Evolutionary conservation across 805 yeast species (phyloP).

Genomic region (Kodamaea hsintzibuensis): DNA sequence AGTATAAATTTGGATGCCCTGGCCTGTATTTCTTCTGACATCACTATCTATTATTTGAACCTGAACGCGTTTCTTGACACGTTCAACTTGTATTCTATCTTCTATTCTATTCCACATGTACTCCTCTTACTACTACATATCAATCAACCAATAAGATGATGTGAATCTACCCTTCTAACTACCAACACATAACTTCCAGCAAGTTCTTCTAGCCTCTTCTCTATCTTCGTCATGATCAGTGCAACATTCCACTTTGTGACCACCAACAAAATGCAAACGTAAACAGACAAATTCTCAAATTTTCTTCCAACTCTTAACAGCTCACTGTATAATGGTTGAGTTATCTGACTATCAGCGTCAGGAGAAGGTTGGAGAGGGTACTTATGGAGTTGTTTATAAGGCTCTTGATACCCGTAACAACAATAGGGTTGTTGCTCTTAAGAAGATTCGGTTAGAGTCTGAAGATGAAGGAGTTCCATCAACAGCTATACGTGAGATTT

Average conservation of each 20-base stretch:
- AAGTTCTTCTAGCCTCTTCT: not conserved
- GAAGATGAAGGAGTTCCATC: slow-evolving; percentile 99
- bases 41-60: too few relatives aligned
- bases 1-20: too few relatives aligned
- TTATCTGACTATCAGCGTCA: slow-evolving; percentile 88
- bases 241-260: not conserved
- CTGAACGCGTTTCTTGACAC: not conserved
- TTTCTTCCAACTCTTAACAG: not conserved
- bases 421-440: slow-evolving; percentile 92
- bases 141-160: too few relatives aligned
- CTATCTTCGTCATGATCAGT: not conserved
- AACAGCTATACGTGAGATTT: slow-evolving; percentile 95
- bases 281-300: slow-evolving; percentile 2
- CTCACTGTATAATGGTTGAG: slow-evolving; percentile 62
- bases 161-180: not conserved
- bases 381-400: slow-evolving; percentile 97
- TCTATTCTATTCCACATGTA: too few relatives aligned
- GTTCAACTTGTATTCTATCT: not conserved
- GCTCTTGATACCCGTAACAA: slow-evolving; percentile 88
- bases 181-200: not conserved
- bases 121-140: too few relatives aligned
- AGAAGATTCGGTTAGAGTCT: slow-evolving; percentile 91
- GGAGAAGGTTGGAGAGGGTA: slow-evolving; percentile 97
- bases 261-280: not conserved
- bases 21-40: too few relatives aligned